phyloP scores from a whole-genome alignment of 1,284 basidiomycete genomes.

The Ustilago esculenta region DNA sequence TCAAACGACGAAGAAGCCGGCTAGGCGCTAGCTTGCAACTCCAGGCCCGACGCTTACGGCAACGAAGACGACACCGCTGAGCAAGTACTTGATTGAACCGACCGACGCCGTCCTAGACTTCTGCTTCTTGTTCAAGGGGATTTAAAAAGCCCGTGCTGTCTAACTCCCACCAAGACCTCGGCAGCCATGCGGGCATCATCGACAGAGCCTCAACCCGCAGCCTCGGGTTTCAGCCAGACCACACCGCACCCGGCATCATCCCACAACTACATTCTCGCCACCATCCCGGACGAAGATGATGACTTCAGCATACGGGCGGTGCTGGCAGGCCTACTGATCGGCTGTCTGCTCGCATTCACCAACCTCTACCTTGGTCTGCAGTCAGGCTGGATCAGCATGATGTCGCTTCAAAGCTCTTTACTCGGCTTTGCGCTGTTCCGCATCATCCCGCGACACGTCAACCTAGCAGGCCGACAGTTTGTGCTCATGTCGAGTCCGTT shows the following conservation, averaged over 20 bases:
- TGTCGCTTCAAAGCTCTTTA: conserved; percentile 91
- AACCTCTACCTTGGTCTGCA: conserved; percentile 81
- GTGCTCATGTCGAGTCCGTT: conserved; percentile 70
- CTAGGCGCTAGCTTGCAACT: too few species aligned
- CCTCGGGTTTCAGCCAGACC: conserved; percentile 1
- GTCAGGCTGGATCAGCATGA: conserved; percentile 83
- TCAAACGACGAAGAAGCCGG: too few species aligned
- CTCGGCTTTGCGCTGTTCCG: conserved; percentile 87
- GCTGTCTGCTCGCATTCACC: conserved; percentile 79
- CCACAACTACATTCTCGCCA: background rate
- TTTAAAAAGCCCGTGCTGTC: too few species aligned
- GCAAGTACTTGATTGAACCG: too few species aligned
- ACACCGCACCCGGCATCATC: too few species aligned
- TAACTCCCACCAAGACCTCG: too few species aligned
- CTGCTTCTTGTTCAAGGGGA: too few species aligned
- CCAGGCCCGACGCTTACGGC: too few species aligned
- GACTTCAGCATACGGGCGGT: conserved; percentile 69
- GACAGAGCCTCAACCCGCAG: background rate
- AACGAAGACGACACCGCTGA: too few species aligned
- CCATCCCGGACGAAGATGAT: conserved; percentile 4
- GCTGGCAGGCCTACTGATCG: conserved; percentile 74
- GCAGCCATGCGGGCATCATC: conserved; percentile 13
- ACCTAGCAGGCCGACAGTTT: conserved; percentile 24
- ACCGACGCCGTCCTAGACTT: too few species aligned
- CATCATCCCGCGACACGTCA: conserved; percentile 69